Evolutionary conservation across 2,329 filamentous ascomycete species (phyloP), one percentile per base, ranked within the genome.

Genomic region (Cladosporium sp.): DNA sequence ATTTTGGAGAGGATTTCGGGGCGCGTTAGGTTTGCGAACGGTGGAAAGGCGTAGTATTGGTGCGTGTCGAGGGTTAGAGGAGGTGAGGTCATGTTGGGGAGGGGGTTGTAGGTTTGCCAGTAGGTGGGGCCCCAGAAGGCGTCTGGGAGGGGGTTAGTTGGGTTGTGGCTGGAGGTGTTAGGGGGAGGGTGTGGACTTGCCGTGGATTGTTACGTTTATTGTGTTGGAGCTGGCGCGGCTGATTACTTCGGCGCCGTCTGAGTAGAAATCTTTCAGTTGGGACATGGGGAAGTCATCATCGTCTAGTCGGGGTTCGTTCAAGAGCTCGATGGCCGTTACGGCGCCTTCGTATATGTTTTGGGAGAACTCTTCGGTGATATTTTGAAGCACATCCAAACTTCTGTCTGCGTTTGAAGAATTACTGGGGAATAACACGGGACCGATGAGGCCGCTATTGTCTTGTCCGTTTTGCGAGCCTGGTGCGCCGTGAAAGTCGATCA

Each of bases 401-500:
- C 59, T 51, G 32, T 58, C 57, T 16, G 50, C 30, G 38, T 58
- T 60, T 9, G 59, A 50, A 4, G 38, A 25, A 43, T 60, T 62
- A 15, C 27, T 43, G 9, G 52, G 35, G 38, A 57, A 61, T 9
- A 30, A 38, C n/a, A 55, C 52, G 9, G 50, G 43, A 6, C 52
- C 59, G 30, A 57, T 50, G 18, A 59, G 45, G 9, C 81, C 81
- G 35, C 75, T 80, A 63, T 84, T 83, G 62, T 84, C 80, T 59
- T 78, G 83, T 8, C 80, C 80, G 54, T 83, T 82, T 57, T 82
- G 79, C 2, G 72, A 76, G 35, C 74, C 73, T 68, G 46, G 78
- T 3, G 74, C 75, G 29, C 77, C 78, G 59, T 83, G 79, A 6
- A 82, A 69, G 57, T 83, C 79, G 40, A 83, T 75, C 58, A 80